Evolutionary conservation across 1,139 yeast genomes (phyloP), one percentile per base, ranked within the genome.

Genomic region (Saccharomyces pastorianus): DNA sequence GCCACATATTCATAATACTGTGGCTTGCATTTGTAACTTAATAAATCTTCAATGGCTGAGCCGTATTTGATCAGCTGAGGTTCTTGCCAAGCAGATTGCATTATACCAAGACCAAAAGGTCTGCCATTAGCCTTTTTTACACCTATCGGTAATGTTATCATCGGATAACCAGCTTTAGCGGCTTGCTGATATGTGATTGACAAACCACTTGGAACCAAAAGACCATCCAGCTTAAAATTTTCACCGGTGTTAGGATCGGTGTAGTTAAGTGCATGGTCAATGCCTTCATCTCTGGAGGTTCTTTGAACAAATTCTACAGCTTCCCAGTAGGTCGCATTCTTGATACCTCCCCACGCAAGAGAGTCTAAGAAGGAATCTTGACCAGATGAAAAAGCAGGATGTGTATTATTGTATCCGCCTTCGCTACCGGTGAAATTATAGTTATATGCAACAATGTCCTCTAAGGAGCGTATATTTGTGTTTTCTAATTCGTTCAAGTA

Each of bases 11-110:
- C 64, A 38, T 56, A 54, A 54, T 54, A 64, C 41, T 53, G 53
- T 14, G 67, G 68, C 32, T 57, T 57, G 32, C 56, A 50, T 55
- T 64, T 59, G 38, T 53, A 57, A 11, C 55, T 29, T 20, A 63
- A 47, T 25, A 63, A 54, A 52, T 64, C 66, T 51, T 64, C 68
- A 51, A 64, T 61, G 8, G 68, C 68, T 27, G 66, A 62, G 26
- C 65, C 68, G 47, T 61, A 64, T 27, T 56, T 63, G 42, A 64
- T 64, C 23, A 64, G 51, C 44, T 61, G 32, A 9, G 67, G 65
- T 55, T 64, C 68, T 26, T 56, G 59, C 60, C 62, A 64, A 9
- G 65, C 67, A 5, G 65, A 59, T 55, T 64, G 65, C 66, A 64
- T 61, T 27, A 64, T 55, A 6, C 66, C 64, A 25, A 64, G 48